Base-by-base conservation (phyloP, 208 protist genomes). In the Trypanosoma mega region DNA sequence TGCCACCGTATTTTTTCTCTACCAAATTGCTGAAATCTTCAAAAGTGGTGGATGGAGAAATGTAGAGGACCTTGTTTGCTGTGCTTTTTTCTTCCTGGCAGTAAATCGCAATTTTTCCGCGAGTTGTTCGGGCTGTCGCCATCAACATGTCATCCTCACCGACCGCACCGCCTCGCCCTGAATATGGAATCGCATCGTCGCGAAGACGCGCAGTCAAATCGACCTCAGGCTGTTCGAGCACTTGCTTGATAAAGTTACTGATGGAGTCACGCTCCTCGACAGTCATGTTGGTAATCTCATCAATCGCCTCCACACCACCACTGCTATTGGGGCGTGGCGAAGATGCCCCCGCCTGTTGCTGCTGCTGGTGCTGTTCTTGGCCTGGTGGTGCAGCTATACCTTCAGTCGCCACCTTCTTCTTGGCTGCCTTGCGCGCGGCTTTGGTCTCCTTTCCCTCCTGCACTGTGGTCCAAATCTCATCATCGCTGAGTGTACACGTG, bases 1-100 rank as follows among this genome's bases (percentile, higher is more conserved):
- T 80, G 30, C 72, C 63, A 36, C 78, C 82, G 58, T 79, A 92
- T 68, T 94, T 94, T 63, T 86, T 89, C 51, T 89, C 80, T 37
- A 94, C 78, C 47, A 85, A 83, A 8, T 20, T 45, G 18, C 26
- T 50, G 55, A 94, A 89, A 20, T 94, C 85, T 1, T 74, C 72
- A 68, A 81, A 94, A 29, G 82, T 80, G 59, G 88, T 91, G 18
- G 30, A 64, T 1, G 79, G 71, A 20, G 74, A 76, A 47, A 80
- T 79, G 73, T 88, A 76, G 37, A 94, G 68, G 12, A 94, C 63
- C 60, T 91, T 92, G 49, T 72, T 80, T 14, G 46, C 61, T 37
- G 36, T 73, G 21, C 53, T 82, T 39, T 78, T 76, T 29, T 72
- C 63, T 67, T 90, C 85, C 44, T 90, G 88, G 51, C 80, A 85